Evolutionary conservation across 108 stramenopile species (phyloP).

Genomic region (Nannochloropsis oceanica): DNA sequence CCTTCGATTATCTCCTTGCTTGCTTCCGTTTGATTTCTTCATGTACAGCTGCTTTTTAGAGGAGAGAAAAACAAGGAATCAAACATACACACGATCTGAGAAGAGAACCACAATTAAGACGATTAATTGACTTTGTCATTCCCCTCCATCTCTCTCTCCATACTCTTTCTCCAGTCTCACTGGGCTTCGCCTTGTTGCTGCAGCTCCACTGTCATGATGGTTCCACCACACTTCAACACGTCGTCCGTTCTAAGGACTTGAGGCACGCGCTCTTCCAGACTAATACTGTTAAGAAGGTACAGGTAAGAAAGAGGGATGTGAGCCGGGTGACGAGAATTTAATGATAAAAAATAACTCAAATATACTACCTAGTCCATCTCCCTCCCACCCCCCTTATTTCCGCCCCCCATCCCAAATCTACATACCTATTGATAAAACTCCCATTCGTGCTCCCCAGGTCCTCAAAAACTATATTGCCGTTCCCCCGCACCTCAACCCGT

Average conservation of each 20-base stretch:
- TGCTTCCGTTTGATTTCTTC: too few relatives aligned
- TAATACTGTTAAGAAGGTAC: not conserved
- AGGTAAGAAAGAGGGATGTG: not conserved
- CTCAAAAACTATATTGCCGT: not conserved
- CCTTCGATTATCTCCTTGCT: too few relatives aligned
- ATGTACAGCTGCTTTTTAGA: too few relatives aligned
- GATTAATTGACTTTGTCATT: too few relatives aligned
- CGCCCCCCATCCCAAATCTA: not conserved
- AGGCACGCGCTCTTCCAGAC: not conserved
- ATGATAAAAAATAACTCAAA: too few relatives aligned
- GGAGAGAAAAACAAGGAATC: too few relatives aligned
- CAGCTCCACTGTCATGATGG: not conserved
- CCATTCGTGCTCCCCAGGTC: not conserved
- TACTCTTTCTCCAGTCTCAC: not conserved
- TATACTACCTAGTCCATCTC: not conserved
- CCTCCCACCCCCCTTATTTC: not conserved
- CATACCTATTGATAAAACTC: not conserved
- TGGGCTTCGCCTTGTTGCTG: not conserved
- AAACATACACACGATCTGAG: too few relatives aligned
- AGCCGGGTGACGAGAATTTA: too few relatives aligned
- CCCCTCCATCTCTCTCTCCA: too few relatives aligned
- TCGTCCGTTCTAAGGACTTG: not conserved
- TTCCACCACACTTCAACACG: not conserved
- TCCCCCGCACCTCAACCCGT: not conserved
- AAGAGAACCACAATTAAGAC: too few relatives aligned